Percentiles rank a stretch among this genome's conserved stretches.
These are phyloP conservation scores for Leptographium procerum DNA, from an alignment of 2,329 filamentous ascomycete species.

Conservation along the genomic window DNA sequence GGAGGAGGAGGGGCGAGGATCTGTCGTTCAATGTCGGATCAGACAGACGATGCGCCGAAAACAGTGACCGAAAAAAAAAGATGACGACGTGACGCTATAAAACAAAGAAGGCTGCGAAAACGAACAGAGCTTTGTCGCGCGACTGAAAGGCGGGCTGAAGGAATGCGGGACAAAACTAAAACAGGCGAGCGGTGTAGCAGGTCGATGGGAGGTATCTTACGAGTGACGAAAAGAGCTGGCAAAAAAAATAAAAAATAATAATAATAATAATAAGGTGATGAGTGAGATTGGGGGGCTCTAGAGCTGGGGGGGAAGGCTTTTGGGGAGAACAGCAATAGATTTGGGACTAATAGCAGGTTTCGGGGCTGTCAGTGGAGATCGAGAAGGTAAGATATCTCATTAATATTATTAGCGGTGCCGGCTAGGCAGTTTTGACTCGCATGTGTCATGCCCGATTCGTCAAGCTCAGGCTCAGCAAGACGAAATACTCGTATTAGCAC, in stretches of 20 bases:
- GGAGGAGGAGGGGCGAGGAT: background rate
- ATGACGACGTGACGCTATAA: background rate
- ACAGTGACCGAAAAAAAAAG: background rate
- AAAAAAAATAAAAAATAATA: background rate
- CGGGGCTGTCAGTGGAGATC: no score
- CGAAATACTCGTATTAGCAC: background rate
- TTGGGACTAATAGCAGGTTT: background rate
- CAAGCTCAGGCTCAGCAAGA: no score
- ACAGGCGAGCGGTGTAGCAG: background rate
- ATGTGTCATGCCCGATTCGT: background rate
- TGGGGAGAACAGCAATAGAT: no score
- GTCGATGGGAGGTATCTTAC: background rate
- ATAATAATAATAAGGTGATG: background rate
- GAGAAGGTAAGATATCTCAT: no score
- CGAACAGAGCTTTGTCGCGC: background rate
- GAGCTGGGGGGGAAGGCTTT: no score
- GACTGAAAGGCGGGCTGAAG: background rate
- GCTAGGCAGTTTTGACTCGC: background rate
- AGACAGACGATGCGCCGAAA: background rate
- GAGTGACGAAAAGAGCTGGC: background rate
- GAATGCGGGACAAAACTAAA: background rate
- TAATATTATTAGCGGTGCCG: background rate
- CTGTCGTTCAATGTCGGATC: background rate
- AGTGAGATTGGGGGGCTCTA: background rate
- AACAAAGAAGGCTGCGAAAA: background rate